Base-by-base conservation (phyloP, 805 yeast species). In the Dipodascopsis tothii region DNA sequence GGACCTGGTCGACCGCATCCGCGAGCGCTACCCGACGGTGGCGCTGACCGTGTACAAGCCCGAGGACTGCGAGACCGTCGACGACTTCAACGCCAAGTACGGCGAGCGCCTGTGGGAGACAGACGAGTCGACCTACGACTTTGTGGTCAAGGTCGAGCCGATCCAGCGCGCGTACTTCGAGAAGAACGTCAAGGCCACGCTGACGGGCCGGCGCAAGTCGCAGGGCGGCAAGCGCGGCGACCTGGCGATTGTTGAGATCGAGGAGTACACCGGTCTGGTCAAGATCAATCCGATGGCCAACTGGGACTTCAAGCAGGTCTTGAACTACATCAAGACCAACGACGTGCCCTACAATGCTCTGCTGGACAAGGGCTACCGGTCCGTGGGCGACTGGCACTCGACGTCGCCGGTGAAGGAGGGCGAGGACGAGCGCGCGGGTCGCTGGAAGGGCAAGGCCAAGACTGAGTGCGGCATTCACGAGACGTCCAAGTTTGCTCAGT, bases 381-480 rank as follows among this genome's bases (percentile, higher is more conserved):
- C 95, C 0, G 75, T 90, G 14, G 97, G 97, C 1, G 97, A 90
- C 63, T 90, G 88, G 75, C 97, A 90, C 63, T 84, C 95, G 1
- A 90, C 97, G 0, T 78, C 66, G 23, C 96, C 97, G 2, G 94
- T 85, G 7, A 73, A 68, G 5, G 95, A 83, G 36, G 95, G 94
- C 6, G 96, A 86, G 60, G 96, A 90, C 59, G 97, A 90, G 63
- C 75, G 97, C 52, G 78, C 92, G n/a, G 97, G 97, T 1, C 75
- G 97, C 58, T 90, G 97, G 97, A 81, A 83, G 69, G 96, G 96
- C 2, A 75, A 81, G 60, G 73, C 78, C 7, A 90, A 90, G 68
- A 86, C 95, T 0, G 97, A 90, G 62, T 90, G 97, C 66, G 97
- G 97, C 2, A 87, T 90, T 42, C 97, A 90, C 59, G 83, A 81